Conservation (phyloP, 192 early-diverging fungal genomes). For the Kappamyces sp. region DNA sequence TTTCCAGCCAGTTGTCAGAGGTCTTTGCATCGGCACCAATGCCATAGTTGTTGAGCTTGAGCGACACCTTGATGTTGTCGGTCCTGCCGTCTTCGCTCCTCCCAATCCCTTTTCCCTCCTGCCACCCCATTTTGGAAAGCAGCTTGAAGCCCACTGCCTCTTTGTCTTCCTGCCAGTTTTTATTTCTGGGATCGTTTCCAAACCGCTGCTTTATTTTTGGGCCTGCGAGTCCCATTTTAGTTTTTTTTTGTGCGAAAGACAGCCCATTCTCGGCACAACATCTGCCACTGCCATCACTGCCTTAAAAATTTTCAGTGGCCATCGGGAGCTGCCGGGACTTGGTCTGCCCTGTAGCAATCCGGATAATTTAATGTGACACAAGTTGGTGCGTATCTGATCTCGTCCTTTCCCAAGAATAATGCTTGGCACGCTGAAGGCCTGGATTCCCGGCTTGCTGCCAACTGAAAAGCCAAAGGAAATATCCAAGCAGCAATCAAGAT, state of each 20-base stretch:
- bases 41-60: conserved; percentile 85
- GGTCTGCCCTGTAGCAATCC: too few relatives aligned
- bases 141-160: conserved; percentile 83
- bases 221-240: conserved; percentile 67
- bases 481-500: too few relatives aligned
- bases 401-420: too few relatives aligned
- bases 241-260: background rate
- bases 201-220: conserved; percentile 71
- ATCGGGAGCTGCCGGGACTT: too few relatives aligned
- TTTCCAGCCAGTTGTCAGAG: conserved; percentile 92
- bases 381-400: too few relatives aligned
- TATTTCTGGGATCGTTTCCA: conserved; percentile 85
- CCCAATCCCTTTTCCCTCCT: conserved; percentile 87
- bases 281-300: too few relatives aligned
- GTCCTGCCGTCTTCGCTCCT: conserved; percentile 75
- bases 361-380: too few relatives aligned
- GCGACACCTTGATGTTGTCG: conserved; percentile 78
- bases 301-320: too few relatives aligned
- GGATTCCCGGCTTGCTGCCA: too few relatives aligned
- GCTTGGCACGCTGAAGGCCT: too few relatives aligned
- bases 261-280: too few relatives aligned
- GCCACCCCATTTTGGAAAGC: conserved; percentile 96
- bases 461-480: too few relatives aligned
- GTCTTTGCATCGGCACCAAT: conserved; percentile 83
- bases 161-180: conserved; percentile 82